Percentiles rank a stretch among this genome's conserved stretches.
Conservation (phyloP, 441 rosid genomes). For the Kokia cookei region DNA sequence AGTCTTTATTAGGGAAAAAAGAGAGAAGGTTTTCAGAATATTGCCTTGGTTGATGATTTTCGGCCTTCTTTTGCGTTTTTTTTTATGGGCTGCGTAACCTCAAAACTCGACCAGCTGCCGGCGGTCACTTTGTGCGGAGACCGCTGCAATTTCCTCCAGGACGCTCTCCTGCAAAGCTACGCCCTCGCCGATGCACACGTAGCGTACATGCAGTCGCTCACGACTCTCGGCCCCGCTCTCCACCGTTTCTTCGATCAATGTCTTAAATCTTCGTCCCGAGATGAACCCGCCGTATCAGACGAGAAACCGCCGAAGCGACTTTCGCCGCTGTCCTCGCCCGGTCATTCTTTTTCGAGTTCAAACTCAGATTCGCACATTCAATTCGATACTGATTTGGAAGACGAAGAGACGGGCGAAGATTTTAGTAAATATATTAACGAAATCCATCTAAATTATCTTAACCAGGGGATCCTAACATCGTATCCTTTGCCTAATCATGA, state of each 20-base stretch:
- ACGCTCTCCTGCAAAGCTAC: slow-evolving; percentile 63
- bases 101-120: slow-evolving; percentile 69
- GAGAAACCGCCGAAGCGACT: slow-evolving; percentile 1
- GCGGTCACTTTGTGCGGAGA: slow-evolving; percentile 74
- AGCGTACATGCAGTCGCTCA: slow-evolving; percentile 50
- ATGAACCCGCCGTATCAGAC: neutral
- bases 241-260: slow-evolving; percentile 34
- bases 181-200: slow-evolving; percentile 61
- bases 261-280: slow-evolving; percentile 13
- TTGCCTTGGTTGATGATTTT: neutral
- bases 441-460: slow-evolving; percentile 4
- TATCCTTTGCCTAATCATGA: slow-evolving; percentile 15
- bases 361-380: slow-evolving; percentile 39
- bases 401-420: slow-evolving; percentile 11
- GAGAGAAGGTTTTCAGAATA: neutral
- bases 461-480: slow-evolving; percentile 15
- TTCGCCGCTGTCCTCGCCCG: slow-evolving; percentile 18
- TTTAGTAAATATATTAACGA: neutral
- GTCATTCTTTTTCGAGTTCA: slow-evolving; percentile 27
- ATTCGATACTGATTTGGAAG: slow-evolving; percentile 38
- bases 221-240: slow-evolving; percentile 40
- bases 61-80: neutral
- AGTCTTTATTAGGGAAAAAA: neutral
- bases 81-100: slow-evolving; percentile 72
- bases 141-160: slow-evolving; percentile 56